Conservation (phyloP, 202 grass and related monocot genomes). For the Schoenoplectus tabernaemontani region DNA sequence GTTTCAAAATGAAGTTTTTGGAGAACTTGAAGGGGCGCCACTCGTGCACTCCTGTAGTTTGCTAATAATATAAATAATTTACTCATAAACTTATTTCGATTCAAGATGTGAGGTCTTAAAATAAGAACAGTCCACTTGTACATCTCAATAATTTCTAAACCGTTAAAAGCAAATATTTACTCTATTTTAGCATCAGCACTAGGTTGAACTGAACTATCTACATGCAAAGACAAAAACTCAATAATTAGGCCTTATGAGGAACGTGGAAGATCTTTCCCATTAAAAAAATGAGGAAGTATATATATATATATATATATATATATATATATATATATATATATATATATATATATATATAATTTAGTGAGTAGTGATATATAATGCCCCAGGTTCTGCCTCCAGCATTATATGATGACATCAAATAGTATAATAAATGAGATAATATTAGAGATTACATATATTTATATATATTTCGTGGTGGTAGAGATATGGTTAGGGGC, state of each 20-base stretch:
- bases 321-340: too few relatives aligned
- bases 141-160: not conserved
- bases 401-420: too few relatives aligned
- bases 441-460: too few relatives aligned
- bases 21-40: not conserved
- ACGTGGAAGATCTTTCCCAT: conserved; percentile 7
- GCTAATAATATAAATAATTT: not conserved
- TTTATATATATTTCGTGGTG: too few relatives aligned
- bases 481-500: too few relatives aligned
- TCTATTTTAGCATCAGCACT: not conserved
- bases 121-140: not conserved
- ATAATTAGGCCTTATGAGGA: not conserved
- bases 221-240: not conserved
- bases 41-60: not conserved
- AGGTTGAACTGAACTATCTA: not conserved
- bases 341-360: too few relatives aligned
- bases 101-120: not conserved
- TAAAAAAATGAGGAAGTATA: not conserved
- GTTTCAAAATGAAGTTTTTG: not conserved
- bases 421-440: too few relatives aligned
- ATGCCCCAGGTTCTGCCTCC: too few relatives aligned
- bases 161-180: not conserved
- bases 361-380: too few relatives aligned
- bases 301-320: not conserved
- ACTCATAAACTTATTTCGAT: not conserved